These are phyloP conservation scores for Chlorociboria aeruginascens DNA, from an alignment of 495 filamentous ascomycete genomes.

Conservation along the genomic window DNA sequence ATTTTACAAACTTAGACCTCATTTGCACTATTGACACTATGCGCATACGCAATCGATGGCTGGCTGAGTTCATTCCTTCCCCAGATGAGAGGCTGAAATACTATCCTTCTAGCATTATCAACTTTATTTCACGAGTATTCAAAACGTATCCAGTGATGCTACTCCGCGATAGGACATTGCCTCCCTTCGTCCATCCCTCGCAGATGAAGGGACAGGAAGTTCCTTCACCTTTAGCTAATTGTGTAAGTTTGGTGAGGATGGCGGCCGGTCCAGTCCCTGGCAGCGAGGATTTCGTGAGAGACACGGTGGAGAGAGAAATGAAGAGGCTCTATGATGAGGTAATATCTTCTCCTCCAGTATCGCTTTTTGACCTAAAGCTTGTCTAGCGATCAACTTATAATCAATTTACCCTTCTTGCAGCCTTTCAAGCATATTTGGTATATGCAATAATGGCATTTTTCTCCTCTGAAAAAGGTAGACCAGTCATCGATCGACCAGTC, in stretches of 20 bases:
- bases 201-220: conserved; percentile 19
- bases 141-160: conserved; percentile 30
- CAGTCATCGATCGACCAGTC: conserved; percentile 23
- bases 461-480: conserved; percentile 15
- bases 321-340: conserved; percentile 15
- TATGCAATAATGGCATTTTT: conserved; percentile 35
- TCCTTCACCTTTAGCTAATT: conserved; percentile 28
- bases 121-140: conserved; percentile 30
- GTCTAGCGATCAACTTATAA: conserved; percentile 23
- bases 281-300: conserved; percentile 23
- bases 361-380: background rate
- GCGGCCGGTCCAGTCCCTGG: conserved; percentile 28
- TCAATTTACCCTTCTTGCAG: conserved; percentile 26
- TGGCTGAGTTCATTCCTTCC: conserved; percentile 35
- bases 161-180: conserved; percentile 26
- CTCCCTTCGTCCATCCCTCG: conserved; percentile 29
- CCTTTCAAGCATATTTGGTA: conserved; percentile 37
- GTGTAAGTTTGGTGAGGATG: conserved; percentile 31
- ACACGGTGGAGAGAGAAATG: conserved; percentile 31
- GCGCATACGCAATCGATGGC: conserved; percentile 29
- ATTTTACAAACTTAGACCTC: conserved; percentile 22
- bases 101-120: conserved; percentile 8
- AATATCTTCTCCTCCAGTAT: background rate
- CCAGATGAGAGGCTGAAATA: conserved; percentile 20
- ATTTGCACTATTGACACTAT: conserved; percentile 31